Conservation (phyloP, 1,139 yeast species). For the Geotrichum macrosporum region DNA sequence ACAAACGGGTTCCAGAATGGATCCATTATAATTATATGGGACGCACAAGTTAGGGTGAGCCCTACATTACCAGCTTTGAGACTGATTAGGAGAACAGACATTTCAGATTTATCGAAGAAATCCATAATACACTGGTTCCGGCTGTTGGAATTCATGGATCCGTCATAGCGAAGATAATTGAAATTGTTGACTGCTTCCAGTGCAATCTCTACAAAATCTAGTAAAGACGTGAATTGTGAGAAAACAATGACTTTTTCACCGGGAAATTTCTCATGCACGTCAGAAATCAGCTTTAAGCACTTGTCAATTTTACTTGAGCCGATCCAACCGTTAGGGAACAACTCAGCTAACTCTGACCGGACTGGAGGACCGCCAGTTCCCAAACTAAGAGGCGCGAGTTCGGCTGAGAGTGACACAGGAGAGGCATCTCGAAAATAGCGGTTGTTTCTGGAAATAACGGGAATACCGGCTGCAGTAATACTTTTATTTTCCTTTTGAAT, state of each 20-base stretch:
- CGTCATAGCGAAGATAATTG: slow-evolving; percentile 64
- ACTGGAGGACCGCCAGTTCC: neutral
- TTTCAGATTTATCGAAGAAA: slow-evolving; percentile 55
- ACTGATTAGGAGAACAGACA: slow-evolving; percentile 62
- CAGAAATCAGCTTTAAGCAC: slow-evolving; percentile 45
- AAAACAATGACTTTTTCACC: slow-evolving; percentile 70
- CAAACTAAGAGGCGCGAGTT: neutral
- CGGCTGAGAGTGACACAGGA: neutral
- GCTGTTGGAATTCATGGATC: slow-evolving; percentile 64
- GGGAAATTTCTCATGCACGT: slow-evolving; percentile 44
- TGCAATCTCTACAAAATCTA: slow-evolving; percentile 63
- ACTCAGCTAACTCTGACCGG: slow-evolving; percentile 9
- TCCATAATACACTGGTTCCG: slow-evolving; percentile 59
- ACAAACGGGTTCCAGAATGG: slow-evolving; percentile 98
- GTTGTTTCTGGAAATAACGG: slow-evolving; percentile 6
- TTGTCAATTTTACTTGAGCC: slow-evolving; percentile 46
- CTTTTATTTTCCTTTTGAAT: too few relatives aligned
- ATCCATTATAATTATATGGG: slow-evolving; percentile 83
- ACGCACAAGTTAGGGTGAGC: slow-evolving; percentile 85
- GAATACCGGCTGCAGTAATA: too few relatives aligned
- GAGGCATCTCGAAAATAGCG: slow-evolving; percentile 4
- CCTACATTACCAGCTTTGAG: slow-evolving; percentile 94
- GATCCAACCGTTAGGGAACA: slow-evolving; percentile 37
- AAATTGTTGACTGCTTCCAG: slow-evolving; percentile 44
- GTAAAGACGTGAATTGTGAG: slow-evolving; percentile 77